Base-by-base conservation (phyloP, 257 asterid genomes). In the Primulina huaijiensis region DNA sequence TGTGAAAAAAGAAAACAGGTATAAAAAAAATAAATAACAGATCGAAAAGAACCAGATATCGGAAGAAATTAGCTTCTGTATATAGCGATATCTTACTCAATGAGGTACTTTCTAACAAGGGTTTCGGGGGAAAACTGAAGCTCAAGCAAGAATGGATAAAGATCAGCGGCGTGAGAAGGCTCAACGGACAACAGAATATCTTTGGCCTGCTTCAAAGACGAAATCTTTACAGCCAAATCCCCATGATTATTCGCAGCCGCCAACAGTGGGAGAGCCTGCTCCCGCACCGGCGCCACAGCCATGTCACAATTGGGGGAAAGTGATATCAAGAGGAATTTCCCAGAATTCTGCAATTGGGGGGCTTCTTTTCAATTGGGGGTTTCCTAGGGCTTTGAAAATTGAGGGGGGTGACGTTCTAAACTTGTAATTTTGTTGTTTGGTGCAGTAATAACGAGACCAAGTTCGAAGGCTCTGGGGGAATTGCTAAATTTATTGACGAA, bases 211-310 rank as follows among this genome's bases (percentile, higher is more conserved):
- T 82, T 89, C 83, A 93, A 71, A 46, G 99, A 89, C 64, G 96
- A 86, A 6, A 90, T 63, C 84, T 93, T 93, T 25, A 93, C 94
- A 25, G 89, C 83, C 85, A 93, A 85, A 80, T 93, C 97, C 11
- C 95, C 97, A 53, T 90, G 92, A 83, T 93, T 90, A 73, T 93
- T 90, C 77, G 89, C 96, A 70, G 97, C 90, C 62, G 96, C 95
- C 25, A 93, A 89, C 64, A 90, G 86, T 68, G 94, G 74, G 61
- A 92, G 85, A 70, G 92, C 97, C 78, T 87, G 92, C 87, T 90
- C 97, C 84, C 89, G 80, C 78, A 85, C 79, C 75, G 77, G 67
- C 40, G 69, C 81, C 34, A 83, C 89, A 16, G 89, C 88, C 96
- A 90, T 90, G 74, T 29, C 14, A 53, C 10, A 63, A 64, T 69